phyloP scores from a whole-genome alignment of 2,329 filamentous ascomycete species.

The Dryadomyces quercus-mongolicae region DNA sequence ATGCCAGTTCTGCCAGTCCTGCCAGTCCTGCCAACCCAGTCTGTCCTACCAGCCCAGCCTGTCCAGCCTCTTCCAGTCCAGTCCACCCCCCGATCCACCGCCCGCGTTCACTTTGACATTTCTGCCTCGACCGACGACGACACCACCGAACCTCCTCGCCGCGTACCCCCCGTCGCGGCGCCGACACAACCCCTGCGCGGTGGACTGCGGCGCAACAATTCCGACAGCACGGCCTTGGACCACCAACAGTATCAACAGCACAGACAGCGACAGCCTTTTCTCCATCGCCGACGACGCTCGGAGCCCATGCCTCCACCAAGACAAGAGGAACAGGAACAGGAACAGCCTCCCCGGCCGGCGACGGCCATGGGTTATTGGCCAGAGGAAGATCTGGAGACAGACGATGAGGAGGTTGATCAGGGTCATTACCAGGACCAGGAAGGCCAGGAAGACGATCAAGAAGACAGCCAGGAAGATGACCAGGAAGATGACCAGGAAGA shows the following conservation, averaged over 20 bases:
- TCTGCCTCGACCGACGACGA: neutral
- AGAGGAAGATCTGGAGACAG: too few relatives aligned
- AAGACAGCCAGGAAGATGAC: too few relatives aligned
- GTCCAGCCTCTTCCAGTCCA: too few relatives aligned
- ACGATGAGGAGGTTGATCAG: neutral
- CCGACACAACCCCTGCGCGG: conserved; percentile 3
- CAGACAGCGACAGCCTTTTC: neutral
- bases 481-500: neutral
- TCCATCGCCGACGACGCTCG: conserved; percentile 6
- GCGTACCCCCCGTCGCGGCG: conserved; percentile 1
- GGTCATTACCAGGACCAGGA: too few relatives aligned
- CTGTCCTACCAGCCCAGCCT: too few relatives aligned
- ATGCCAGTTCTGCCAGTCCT: neutral
- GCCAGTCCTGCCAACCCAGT: neutral
- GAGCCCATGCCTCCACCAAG: conserved; percentile 7
- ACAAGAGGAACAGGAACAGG: too few relatives aligned
- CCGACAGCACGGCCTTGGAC: neutral
- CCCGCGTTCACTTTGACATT: neutral
- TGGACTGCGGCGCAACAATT: conserved; percentile 2
- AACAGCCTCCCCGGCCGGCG: too few relatives aligned
- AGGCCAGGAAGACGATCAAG: too few relatives aligned
- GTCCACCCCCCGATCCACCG: neutral
- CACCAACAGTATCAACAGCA: neutral
- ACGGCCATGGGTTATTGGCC: too few relatives aligned
- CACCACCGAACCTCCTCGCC: neutral